Evolutionary conservation across 306 rosid genomes (phyloP).

Genomic region (Quercus engelmannii): DNA sequence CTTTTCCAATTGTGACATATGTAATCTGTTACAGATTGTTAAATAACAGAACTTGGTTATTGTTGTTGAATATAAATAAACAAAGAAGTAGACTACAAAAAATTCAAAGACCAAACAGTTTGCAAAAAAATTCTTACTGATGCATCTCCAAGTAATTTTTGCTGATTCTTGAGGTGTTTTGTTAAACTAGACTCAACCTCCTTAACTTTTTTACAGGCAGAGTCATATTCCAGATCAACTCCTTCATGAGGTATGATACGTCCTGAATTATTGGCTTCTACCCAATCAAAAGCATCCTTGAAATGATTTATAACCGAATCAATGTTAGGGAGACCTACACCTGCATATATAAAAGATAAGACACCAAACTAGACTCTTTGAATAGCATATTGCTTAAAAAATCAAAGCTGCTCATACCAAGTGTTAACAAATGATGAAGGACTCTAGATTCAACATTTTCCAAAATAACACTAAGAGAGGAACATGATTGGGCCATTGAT

Average conservation of each 20-base stretch:
- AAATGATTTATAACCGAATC: slow-evolving; percentile 56
- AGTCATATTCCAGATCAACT: slow-evolving; percentile 73
- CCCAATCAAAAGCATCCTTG: slow-evolving; percentile 96
- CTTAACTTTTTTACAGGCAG: slow-evolving; percentile 66
- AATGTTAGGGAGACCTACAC: slow-evolving; percentile 72
- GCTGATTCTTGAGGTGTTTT: slow-evolving; percentile 66
- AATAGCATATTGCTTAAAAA: neutral
- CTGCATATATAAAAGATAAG: slow-evolving; percentile 34
- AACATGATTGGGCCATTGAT: slow-evolving; percentile 69
- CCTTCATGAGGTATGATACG: slow-evolving; percentile 90
- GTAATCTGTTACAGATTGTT: slow-evolving; percentile 52
- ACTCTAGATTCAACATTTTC: slow-evolving; percentile 54
- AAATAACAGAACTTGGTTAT: slow-evolving; percentile 11
- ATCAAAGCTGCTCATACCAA: slow-evolving; percentile 45
- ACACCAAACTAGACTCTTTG: slow-evolving; percentile 18
- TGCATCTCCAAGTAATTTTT: slow-evolving; percentile 57
- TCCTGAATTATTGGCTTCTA: slow-evolving; percentile 83
- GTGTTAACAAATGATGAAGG: slow-evolving; percentile 70
- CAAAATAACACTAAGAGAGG: slow-evolving; percentile 57
- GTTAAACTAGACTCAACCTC: slow-evolving; percentile 57
- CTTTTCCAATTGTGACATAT: slow-evolving; percentile 78
- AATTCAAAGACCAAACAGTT: slow-evolving; percentile 18
- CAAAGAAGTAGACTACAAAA: neutral
- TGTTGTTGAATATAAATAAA: neutral
- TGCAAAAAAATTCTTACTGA: slow-evolving; percentile 41